Conservation (phyloP, 495 filamentous ascomycete genomes). For the Cercophora newfieldiana region DNA sequence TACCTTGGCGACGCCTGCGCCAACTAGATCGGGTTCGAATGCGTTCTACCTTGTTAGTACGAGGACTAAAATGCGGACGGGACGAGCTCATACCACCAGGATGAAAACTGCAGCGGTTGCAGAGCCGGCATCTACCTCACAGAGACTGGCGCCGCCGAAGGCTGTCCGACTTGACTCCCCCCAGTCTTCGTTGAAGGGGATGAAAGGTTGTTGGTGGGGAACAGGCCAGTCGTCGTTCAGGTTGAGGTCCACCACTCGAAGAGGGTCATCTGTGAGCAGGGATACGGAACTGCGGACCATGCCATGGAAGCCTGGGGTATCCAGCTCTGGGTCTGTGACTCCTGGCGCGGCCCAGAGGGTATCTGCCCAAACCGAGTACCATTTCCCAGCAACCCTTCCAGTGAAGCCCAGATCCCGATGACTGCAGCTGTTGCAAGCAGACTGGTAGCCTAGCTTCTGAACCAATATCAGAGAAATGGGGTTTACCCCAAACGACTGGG, state of each 20-base stretch:
- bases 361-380: conserved; percentile 43
- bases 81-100: conserved; percentile 17
- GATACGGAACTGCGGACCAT: conserved; percentile 39
- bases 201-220: conserved; percentile 34
- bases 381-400: conserved; percentile 35
- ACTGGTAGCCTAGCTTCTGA: conserved; percentile 36
- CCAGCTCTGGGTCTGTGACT: conserved; percentile 27
- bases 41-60: conserved; percentile 27
- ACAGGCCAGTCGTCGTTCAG: conserved; percentile 35
- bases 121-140: conserved; percentile 28
- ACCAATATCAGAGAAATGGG: conserved; percentile 27
- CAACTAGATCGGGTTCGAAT: conserved; percentile 30
- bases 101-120: conserved; percentile 32
- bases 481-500: conserved; percentile 35
- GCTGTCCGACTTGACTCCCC: conserved; percentile 34
- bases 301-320: conserved; percentile 36
- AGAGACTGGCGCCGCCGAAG: conserved; percentile 40
- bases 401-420: conserved; percentile 46
- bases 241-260: conserved; percentile 32
- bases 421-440: conserved; percentile 38
- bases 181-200: conserved; percentile 36
- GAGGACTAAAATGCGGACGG: neutral
- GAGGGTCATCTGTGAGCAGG: conserved; percentile 31
- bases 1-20: conserved; percentile 38
- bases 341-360: conserved; percentile 38